phyloP scores from a whole-genome alignment of 345 rosid genomes.

The Murraya paniculata region DNA sequence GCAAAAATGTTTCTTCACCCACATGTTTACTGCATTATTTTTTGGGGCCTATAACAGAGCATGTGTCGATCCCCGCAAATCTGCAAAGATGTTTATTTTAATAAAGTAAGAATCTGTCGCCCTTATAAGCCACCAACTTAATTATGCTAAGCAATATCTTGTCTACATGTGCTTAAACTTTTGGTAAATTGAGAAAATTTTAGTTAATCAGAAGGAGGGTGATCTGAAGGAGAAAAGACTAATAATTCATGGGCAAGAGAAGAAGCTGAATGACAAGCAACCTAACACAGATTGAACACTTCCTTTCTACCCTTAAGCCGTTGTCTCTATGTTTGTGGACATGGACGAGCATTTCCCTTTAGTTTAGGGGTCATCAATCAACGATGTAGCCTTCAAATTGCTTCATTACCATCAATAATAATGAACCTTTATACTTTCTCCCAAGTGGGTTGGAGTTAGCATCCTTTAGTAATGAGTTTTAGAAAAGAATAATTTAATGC shows the following conservation, averaged over 20 bases:
- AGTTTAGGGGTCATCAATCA: constrained; percentile 7
- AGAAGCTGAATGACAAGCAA: constrained; percentile 25
- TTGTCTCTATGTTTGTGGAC: constrained; percentile 20
- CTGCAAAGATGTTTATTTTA: background rate
- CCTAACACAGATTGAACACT: constrained; percentile 22
- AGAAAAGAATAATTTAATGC: no score
- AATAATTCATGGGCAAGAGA: background rate
- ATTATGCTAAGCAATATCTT: background rate
- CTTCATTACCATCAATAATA: background rate
- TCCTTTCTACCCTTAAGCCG: background rate
- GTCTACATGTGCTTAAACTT: background rate
- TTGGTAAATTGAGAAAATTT: background rate
- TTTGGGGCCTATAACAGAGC: background rate
- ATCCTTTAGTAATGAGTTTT: background rate
- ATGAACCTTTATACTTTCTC: background rate
- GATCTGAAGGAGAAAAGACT: constrained; percentile 13
- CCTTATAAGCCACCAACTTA: background rate
- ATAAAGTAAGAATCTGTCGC: constrained; percentile 6
- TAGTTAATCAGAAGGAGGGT: background rate
- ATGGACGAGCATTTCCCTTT: background rate
- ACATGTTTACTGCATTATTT: background rate
- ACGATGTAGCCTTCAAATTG: background rate
- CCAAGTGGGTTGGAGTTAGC: background rate
- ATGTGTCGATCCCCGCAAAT: background rate
- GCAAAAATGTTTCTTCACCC: background rate